A percentile compares a stretch with the other conserved stretches of the same genome.
Conservation (phyloP, 139 green algal genomes). For the Auxenochlorella protothecoides region DNA sequence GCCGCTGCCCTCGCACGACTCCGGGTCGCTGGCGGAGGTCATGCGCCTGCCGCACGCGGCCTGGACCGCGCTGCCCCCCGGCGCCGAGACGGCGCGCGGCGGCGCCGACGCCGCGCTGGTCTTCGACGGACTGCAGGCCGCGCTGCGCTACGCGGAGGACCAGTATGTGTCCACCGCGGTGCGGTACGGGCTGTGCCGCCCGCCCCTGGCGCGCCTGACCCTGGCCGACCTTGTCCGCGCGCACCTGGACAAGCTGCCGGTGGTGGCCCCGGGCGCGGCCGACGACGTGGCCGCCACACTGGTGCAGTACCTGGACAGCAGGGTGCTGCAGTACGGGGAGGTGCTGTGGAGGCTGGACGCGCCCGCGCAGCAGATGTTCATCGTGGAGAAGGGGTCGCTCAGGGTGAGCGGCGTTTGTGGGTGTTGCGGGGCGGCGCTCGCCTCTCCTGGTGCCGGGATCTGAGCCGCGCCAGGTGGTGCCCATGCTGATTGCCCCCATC, state of each 20-base stretch:
- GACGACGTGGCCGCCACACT: conserved; percentile 2
- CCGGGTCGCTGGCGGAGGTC: too few species aligned
- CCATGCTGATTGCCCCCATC: neutral
- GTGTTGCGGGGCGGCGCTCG: neutral
- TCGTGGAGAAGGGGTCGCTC: conserved; percentile 24
- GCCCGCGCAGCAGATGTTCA: conserved; percentile 11
- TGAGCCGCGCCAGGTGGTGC: neutral
- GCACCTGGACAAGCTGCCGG: conserved; percentile 16
- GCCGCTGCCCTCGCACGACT: too few species aligned
- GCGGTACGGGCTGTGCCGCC: conserved; percentile 15
- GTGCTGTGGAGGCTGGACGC: conserved; percentile 20
- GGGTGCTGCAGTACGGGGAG: conserved; percentile 10
- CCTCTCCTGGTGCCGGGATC: neutral
- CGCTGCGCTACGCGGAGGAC: neutral
- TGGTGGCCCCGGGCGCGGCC: neutral
- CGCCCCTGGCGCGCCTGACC: conserved; percentile 10
- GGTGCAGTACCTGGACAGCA: conserved; percentile 7
- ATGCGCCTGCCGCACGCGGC: too few species aligned
- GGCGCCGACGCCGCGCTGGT: neutral
- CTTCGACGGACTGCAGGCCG: conserved; percentile 1
- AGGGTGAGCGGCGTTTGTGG: conserved; percentile 5
- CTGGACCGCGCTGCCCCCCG: too few species aligned
- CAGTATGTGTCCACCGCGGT: neutral
- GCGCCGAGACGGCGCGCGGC: too few species aligned
- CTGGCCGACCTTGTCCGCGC: conserved; percentile 13